Conservation (phyloP, 1,284 basidiomycete species). For the Salmacisia buchloeana region DNA sequence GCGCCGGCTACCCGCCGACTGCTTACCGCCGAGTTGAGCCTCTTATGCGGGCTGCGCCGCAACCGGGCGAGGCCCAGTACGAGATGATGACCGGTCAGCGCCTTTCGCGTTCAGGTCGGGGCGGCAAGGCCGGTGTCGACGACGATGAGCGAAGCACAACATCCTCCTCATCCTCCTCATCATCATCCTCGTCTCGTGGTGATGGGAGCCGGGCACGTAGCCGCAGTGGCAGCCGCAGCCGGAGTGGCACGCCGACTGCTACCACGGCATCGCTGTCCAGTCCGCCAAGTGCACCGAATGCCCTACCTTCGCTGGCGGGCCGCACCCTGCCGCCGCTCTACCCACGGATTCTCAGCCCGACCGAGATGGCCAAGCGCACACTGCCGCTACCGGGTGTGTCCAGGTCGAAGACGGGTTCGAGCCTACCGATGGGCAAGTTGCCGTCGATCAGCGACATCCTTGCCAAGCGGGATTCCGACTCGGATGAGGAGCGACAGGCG, state of each 20-base stretch:
- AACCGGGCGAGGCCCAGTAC: neutral
- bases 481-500: neutral
- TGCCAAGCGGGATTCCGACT: neutral
- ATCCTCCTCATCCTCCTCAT: neutral
- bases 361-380: conserved; percentile 3
- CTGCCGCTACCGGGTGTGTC: neutral
- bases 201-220: neutral
- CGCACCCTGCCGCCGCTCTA: neutral
- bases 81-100: neutral
- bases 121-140: neutral
- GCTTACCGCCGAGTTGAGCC: conserved; percentile 42
- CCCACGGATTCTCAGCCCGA: neutral
- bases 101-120: neutral
- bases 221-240: neutral
- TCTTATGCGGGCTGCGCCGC: conserved; percentile 42
- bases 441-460: neutral
- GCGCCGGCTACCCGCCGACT: neutral
- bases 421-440: neutral
- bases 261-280: neutral
- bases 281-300: too few relatives aligned
- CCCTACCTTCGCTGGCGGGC: neutral
- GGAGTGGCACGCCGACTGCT: neutral
- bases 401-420: neutral
- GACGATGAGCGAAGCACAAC: neutral
- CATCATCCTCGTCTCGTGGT: neutral